A percentile compares a stretch with the other conserved stretches of the same genome.
These are phyloP conservation scores for Hypoxylon sp. DNA, from an alignment of 2,329 filamentous ascomycete genomes.

Conservation along the genomic window DNA sequence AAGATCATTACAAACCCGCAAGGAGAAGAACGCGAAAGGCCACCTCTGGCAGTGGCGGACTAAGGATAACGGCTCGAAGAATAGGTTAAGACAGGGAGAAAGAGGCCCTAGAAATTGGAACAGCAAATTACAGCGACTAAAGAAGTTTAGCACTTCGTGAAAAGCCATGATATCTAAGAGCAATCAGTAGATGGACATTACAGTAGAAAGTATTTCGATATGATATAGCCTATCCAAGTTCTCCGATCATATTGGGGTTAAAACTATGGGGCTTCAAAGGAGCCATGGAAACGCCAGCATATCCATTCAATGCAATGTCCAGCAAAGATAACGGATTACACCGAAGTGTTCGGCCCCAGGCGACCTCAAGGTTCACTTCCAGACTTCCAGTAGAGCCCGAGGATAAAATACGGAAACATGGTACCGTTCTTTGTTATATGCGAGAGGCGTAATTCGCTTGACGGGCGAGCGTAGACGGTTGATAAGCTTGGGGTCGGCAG, in stretches of 20 bases:
- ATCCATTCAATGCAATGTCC: background rate
- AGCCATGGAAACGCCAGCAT: background rate
- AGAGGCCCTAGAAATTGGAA: slow-evolving; percentile 29
- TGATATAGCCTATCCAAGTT: background rate
- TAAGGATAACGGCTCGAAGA: slow-evolving; percentile 9
- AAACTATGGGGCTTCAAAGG: no score
- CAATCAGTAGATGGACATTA: background rate
- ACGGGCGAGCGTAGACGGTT: background rate
- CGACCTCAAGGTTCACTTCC: background rate
- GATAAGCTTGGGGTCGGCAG: background rate
- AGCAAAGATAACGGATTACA: background rate
- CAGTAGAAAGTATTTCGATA: background rate
- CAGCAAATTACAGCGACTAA: slow-evolving; percentile 24
- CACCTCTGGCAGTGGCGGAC: slow-evolving; percentile 27
- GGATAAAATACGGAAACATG: background rate
- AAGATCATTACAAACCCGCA: slow-evolving; percentile 18
- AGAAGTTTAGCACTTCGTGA: slow-evolving; percentile 22
- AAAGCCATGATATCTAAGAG: background rate
- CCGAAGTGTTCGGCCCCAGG: background rate
- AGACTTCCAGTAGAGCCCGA: background rate
- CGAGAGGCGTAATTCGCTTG: background rate
- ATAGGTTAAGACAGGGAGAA: slow-evolving; percentile 25
- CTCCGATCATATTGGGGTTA: background rate
- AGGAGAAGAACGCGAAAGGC: slow-evolving; percentile 19
- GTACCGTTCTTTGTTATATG: background rate